Conservation (phyloP, 768 basidiomycete genomes). For the Termitomyces sp. region DNA sequence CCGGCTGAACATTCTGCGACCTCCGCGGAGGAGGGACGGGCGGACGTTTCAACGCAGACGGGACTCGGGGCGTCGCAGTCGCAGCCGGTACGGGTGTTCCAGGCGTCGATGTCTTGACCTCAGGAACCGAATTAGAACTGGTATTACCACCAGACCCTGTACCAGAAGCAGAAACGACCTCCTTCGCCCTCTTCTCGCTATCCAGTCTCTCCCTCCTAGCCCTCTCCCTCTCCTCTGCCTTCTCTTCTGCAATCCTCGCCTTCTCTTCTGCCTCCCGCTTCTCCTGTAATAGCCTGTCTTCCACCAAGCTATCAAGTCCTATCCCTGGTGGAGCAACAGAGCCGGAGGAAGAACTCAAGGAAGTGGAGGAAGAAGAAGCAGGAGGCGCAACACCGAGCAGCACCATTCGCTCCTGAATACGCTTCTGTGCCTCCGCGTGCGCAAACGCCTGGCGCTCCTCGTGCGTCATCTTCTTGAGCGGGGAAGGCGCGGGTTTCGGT, state of each 20-base stretch:
- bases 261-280: conserved; percentile 91
- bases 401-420: conserved; percentile 80
- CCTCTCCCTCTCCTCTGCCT: conserved; percentile 75
- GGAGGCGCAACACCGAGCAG: conserved; percentile 69
- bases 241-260: conserved; percentile 67
- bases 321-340: not conserved
- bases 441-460: conserved; percentile 79
- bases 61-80: conserved; percentile 7
- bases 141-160: not conserved
- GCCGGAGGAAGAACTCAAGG: not conserved
- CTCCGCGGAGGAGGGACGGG: conserved; percentile 28
- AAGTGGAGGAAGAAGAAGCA: conserved; percentile 28
- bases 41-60: conserved; percentile 24
- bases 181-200: conserved; percentile 51
- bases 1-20: not conserved
- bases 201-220: conserved; percentile 69
- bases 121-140: conserved; percentile 28
- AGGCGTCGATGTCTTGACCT: conserved; percentile 8
- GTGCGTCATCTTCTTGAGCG: conserved; percentile 73
- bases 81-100: conserved; percentile 38
- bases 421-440: conserved; percentile 72
- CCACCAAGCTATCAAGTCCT: conserved; percentile 69
- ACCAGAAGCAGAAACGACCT: not conserved
- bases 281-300: conserved; percentile 80
- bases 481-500: conserved; percentile 48